Percentiles rank a stretch among this genome's conserved stretches.
Conservation (phyloP, 306 rosid genomes). For the Hippophae rhamnoides region DNA sequence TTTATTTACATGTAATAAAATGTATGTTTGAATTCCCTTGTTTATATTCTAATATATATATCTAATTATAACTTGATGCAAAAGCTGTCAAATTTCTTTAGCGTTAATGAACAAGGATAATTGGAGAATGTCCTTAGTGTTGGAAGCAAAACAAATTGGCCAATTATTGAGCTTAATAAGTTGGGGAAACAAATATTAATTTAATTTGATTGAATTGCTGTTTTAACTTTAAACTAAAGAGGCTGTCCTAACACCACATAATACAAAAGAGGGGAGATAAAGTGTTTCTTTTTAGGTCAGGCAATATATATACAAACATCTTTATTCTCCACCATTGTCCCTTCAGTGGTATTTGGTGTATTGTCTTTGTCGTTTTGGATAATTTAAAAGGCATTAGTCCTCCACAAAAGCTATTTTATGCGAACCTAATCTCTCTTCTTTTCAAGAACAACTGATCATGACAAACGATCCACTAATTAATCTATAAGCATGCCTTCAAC, state of each 20-base stretch:
- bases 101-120: no score
- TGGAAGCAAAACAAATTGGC: conserved; percentile 11
- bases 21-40: no score
- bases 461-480: conserved; percentile 7
- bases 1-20: no score
- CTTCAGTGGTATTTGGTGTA: conserved; percentile 45
- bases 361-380: conserved; percentile 62
- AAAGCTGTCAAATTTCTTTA: no score
- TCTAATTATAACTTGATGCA: no score
- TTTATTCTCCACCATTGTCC: conserved; percentile 74
- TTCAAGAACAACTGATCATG: conserved; percentile 4
- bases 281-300: conserved; percentile 16
- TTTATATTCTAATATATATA: no score
- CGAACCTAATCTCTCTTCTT: conserved; percentile 45
- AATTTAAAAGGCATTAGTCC: conserved; percentile 44
- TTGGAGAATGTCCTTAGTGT: no score
- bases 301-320: conserved; percentile 17
- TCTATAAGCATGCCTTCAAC: conserved; percentile 18
- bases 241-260: conserved; percentile 34
- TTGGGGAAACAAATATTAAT: conserved; percentile 1
- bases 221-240: background rate
- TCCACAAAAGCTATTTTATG: conserved; percentile 37
- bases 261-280: conserved; percentile 15
- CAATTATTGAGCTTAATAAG: conserved; percentile 26
- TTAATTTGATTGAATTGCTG: conserved; percentile 25